phyloP scores from a whole-genome alignment of 108 stramenopile genomes.

The Pseudonitzschia delicatissima region DNA sequence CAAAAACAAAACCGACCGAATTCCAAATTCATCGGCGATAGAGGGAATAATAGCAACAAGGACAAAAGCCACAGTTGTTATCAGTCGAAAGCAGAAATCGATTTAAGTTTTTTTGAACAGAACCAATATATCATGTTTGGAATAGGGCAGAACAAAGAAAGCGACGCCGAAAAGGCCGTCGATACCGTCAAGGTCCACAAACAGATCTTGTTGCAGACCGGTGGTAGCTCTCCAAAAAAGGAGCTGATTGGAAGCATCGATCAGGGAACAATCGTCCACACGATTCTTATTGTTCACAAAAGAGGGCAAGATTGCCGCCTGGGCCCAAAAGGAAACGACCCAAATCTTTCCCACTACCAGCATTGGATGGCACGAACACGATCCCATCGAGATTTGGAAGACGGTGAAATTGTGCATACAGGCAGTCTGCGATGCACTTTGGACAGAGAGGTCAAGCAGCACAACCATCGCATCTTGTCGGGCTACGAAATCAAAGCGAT shows the following conservation, averaged over 20 bases:
- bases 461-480: not conserved
- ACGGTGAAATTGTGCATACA: slow-evolving; percentile 49
- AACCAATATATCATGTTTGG: not conserved
- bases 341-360: slow-evolving; percentile 71
- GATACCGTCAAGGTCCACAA: not conserved
- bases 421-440: slow-evolving; percentile 42
- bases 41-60: too few species aligned
- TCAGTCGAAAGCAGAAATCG: too few species aligned
- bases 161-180: not conserved
- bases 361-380: slow-evolving; percentile 93
- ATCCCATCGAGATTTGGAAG: slow-evolving; percentile 89
- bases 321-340: slow-evolving; percentile 88
- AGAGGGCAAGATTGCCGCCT: slow-evolving; percentile 67
- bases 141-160: too few species aligned
- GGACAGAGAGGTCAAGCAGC: slow-evolving; percentile 9
- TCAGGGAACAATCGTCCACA: slow-evolving; percentile 94
- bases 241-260: slow-evolving; percentile 90
- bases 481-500: slow-evolving; percentile 35
- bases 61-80: too few species aligned
- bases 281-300: slow-evolving; percentile 88
- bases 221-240: not conserved
- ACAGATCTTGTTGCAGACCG: not conserved
- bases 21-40: too few species aligned
- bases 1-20: too few species aligned
- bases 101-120: too few species aligned